Conservation (phyloP, 345 rosid species). For the Citrus medica region DNA sequence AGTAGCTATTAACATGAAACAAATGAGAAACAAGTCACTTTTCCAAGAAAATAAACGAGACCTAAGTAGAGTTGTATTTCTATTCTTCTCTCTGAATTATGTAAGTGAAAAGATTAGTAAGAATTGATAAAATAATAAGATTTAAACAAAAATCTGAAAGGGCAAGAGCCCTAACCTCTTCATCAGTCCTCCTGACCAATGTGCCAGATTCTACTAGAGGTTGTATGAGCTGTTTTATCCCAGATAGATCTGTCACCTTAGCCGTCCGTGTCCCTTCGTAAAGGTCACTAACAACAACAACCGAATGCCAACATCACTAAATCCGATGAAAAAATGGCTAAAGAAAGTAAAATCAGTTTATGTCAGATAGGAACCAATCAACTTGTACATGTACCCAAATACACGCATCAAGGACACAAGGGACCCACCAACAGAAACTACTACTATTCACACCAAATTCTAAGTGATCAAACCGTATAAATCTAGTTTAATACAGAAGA, state of each 20-base stretch:
- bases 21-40: constrained; percentile 6
- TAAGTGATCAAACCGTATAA: neutral
- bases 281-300: constrained; percentile 52
- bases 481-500: neutral
- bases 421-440: neutral
- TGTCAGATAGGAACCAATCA: neutral
- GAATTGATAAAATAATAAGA: neutral
- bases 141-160: constrained; percentile 6
- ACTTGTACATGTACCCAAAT: neutral
- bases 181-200: constrained; percentile 65
- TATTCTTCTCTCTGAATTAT: neutral
- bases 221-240: constrained; percentile 66
- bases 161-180: constrained; percentile 50
- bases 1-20: constrained; percentile 46
- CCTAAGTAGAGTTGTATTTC: neutral
- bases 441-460: neutral
- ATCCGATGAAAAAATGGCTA: constrained; percentile 3
- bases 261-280: constrained; percentile 93
- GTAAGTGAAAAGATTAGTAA: neutral
- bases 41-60: neutral
- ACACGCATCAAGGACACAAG: constrained; percentile 6
- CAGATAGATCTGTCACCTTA: constrained; percentile 57
- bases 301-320: constrained; percentile 12
- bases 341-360: neutral
- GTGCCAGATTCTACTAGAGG: constrained; percentile 76